Conservation (phyloP, 805 yeast species). For the Barnettozyma sucrosica region DNA sequence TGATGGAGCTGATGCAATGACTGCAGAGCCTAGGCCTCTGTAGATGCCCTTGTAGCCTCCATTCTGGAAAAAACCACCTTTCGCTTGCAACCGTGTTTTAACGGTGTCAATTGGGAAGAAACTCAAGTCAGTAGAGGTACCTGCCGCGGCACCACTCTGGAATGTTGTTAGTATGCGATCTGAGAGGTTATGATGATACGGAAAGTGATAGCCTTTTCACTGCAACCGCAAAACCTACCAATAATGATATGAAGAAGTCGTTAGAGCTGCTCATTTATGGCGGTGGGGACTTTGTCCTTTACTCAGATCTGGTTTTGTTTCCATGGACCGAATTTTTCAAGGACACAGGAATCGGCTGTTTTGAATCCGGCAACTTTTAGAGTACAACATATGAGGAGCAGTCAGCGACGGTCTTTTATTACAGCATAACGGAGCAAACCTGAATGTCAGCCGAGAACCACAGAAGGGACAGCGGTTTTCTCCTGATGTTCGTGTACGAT, state of each 20-base stretch:
- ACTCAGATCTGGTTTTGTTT: background rate
- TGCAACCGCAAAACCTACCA: constrained; percentile 11
- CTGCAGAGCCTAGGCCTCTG: constrained; percentile 87
- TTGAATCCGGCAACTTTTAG: background rate
- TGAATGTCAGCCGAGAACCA: too few species aligned
- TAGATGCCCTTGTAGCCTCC: constrained; percentile 94
- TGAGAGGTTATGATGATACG: background rate
- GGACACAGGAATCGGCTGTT: background rate
- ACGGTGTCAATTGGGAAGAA: constrained; percentile 96
- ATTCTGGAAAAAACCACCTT: constrained; percentile 85
- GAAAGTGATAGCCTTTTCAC: background rate
- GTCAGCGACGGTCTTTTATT: too few species aligned
- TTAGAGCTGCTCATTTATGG: constrained; percentile 8
- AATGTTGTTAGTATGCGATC: background rate
- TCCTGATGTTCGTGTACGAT: too few species aligned
- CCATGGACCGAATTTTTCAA: background rate
- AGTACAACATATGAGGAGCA: too few species aligned
- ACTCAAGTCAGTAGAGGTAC: constrained; percentile 89
- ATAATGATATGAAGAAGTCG: constrained; percentile 21
- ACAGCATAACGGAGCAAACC: too few species aligned
- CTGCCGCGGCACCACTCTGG: constrained; percentile 88
- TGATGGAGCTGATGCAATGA: constrained; percentile 91
- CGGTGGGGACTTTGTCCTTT: background rate
- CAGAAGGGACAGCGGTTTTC: too few species aligned
- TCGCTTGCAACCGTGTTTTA: constrained; percentile 91